Percentiles rank a stretch among this genome's conserved stretches.
Conservation (phyloP, 225 moss, liverwort and hornwort species). For the Sphagnum tenellum region DNA sequence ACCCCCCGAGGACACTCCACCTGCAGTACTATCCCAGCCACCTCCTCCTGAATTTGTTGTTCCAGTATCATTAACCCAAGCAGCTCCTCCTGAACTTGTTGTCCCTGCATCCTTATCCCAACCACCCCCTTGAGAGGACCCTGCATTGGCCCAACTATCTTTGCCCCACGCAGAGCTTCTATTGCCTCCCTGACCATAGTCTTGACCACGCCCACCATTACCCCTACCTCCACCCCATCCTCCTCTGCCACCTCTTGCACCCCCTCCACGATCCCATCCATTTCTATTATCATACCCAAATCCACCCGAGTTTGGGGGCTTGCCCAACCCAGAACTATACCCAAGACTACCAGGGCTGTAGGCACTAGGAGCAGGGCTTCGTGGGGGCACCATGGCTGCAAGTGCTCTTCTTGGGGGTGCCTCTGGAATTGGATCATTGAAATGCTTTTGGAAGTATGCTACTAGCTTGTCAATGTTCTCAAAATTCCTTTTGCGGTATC, state of each 20-base stretch:
- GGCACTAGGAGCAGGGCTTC: conserved; percentile 73
- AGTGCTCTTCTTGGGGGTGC: conserved; percentile 57
- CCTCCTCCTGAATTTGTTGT: not conserved
- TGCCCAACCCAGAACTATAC: conserved; percentile 47
- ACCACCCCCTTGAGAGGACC: conserved; percentile 26
- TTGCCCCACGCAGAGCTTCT: conserved; percentile 13
- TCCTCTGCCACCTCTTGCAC: conserved; percentile 27
- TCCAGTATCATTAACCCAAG: conserved; percentile 18
- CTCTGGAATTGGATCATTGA: conserved; percentile 77
- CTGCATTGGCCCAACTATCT: conserved; percentile 27
- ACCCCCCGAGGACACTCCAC: not conserved
- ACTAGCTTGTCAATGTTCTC: conserved; percentile 85
- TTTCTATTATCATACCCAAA: conserved; percentile 59
- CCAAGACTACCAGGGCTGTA: conserved; percentile 61
- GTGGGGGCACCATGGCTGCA: conserved; percentile 93
- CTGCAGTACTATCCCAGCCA: conserved; percentile 12
- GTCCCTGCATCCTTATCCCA: conserved; percentile 32
- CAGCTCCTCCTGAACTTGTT: conserved; percentile 17
- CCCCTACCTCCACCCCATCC: conserved; percentile 38
- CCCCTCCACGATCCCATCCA: conserved; percentile 47
- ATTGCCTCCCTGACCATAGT: conserved; percentile 16
- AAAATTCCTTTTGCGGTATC: conserved; percentile 78
- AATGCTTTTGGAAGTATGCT: conserved; percentile 89
- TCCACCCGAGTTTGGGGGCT: conserved; percentile 38
- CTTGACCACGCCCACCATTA: conserved; percentile 20